phyloP scores from a whole-genome alignment of 345 rosid genomes.

The Hypericum perforatum region DNA sequence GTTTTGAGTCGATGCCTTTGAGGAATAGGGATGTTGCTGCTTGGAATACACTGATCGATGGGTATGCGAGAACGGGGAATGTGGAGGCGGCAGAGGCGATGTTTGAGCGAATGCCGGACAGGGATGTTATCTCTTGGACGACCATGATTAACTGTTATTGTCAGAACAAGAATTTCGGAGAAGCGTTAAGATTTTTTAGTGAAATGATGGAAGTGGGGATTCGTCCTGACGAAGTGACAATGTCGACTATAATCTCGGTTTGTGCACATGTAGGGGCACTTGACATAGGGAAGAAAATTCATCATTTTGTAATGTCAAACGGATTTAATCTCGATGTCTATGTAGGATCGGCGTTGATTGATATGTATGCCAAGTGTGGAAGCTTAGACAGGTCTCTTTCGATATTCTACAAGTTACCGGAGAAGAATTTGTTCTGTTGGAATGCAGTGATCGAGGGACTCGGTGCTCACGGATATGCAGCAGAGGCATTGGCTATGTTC shows the following conservation, averaged over 20 bases:
- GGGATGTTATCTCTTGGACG: slow-evolving; percentile 69
- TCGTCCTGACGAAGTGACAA: slow-evolving; percentile 55
- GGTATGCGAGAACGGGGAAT: slow-evolving; percentile 42
- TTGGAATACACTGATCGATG: slow-evolving; percentile 71
- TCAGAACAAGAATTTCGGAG: slow-evolving; percentile 42
- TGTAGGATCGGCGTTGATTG: slow-evolving; percentile 67
- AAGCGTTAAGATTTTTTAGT: slow-evolving; percentile 46
- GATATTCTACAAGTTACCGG: slow-evolving; percentile 55
- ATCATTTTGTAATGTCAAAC: slow-evolving; percentile 37
- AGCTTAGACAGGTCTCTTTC: slow-evolving; percentile 47
- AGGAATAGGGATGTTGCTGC: slow-evolving; percentile 50
- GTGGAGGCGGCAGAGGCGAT: slow-evolving; percentile 40
- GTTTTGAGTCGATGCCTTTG: slow-evolving; percentile 47
- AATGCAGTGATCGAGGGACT: slow-evolving; percentile 73
- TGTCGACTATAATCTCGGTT: slow-evolving; percentile 66
- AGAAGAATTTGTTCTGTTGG: slow-evolving; percentile 77
- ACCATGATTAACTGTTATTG: slow-evolving; percentile 68
- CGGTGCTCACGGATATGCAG: slow-evolving; percentile 57
- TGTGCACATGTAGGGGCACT: slow-evolving; percentile 79
- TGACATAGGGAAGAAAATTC: slow-evolving; percentile 54
- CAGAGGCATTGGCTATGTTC: slow-evolving; percentile 54
- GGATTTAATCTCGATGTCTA: slow-evolving; percentile 59
- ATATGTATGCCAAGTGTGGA: slow-evolving; percentile 89
- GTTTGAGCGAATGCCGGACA: slow-evolving; percentile 48
- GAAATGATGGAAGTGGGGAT: slow-evolving; percentile 41